Conservation (phyloP, 1,139 yeast genomes). For the Geotrichum fermentans region DNA sequence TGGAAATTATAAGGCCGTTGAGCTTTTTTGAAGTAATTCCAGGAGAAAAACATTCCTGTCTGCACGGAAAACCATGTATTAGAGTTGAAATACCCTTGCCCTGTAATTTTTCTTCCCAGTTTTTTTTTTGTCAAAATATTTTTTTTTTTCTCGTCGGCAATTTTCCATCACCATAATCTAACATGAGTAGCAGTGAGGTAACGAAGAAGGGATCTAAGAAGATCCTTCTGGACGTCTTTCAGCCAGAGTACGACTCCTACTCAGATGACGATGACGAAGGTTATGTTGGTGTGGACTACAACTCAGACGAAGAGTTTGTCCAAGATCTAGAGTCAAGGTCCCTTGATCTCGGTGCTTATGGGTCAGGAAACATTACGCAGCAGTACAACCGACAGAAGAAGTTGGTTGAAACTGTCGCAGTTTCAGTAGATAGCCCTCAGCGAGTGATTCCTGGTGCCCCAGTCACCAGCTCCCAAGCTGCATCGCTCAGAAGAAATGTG, state of each 20-base stretch:
- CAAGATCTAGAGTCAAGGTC: slow-evolving; percentile 17
- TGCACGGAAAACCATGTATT: no score
- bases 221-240: slow-evolving; percentile 5
- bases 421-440: not conserved
- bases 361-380: slow-evolving; percentile 26
- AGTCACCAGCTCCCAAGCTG: not conserved
- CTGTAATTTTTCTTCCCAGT: no score
- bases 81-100: not conserved
- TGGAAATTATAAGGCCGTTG: no score
- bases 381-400: slow-evolving; percentile 26
- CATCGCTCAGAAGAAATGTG: not conserved
- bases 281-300: slow-evolving; percentile 14
- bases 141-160: not conserved
- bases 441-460: slow-evolving; percentile 1
- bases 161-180: not conserved
- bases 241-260: slow-evolving; percentile 8
- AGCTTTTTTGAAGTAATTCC: no score
- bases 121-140: not conserved
- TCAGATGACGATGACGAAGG: slow-evolving; percentile 11
- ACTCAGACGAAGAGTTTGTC: slow-evolving; percentile 17
- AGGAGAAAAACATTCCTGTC: no score
- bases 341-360: slow-evolving; percentile 19
- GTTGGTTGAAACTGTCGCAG: slow-evolving; percentile 15
- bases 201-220: slow-evolving; percentile 1
- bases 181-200: not conserved